Conservation (phyloP, 2,329 filamentous ascomycete species). For the Phaeosphaeria sp. region DNA sequence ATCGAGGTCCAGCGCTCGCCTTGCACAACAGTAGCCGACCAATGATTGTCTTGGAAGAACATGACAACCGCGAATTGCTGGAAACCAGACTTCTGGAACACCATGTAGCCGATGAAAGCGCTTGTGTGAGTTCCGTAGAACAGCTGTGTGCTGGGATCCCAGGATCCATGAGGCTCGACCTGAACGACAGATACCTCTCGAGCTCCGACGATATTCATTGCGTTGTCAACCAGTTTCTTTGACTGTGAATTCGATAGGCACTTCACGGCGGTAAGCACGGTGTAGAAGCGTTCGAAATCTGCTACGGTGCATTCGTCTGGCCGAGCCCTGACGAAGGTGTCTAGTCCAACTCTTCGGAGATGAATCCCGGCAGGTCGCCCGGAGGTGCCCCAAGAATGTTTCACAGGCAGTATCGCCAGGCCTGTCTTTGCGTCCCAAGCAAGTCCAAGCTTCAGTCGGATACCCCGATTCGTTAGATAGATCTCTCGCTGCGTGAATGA, state of each 20-base stretch:
- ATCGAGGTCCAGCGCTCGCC: conserved; percentile 1
- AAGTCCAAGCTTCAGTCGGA: conserved; percentile 7
- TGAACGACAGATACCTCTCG: background rate
- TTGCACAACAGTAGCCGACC: conserved; percentile 3
- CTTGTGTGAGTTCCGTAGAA: conserved; percentile 6
- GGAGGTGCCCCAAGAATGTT: conserved; percentile 4
- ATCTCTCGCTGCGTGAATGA: conserved; percentile 7
- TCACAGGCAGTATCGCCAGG: conserved; percentile 11
- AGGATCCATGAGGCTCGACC: conserved; percentile 7
- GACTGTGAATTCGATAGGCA: background rate
- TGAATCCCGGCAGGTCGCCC: conserved; percentile 6
- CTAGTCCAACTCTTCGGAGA: conserved; percentile 5
- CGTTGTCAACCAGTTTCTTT: background rate
- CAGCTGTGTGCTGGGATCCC: background rate
- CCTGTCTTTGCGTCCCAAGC: conserved; percentile 9
- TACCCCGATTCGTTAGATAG: conserved; percentile 10
- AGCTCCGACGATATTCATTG: conserved; percentile 1
- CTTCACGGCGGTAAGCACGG: conserved; percentile 7
- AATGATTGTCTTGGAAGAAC: conserved; percentile 8
- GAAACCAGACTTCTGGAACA: background rate
- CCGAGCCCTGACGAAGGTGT: conserved; percentile 7
- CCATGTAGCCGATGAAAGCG: conserved; percentile 9
- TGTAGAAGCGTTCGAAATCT: conserved; percentile 2
- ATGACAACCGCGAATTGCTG: conserved; percentile 5
- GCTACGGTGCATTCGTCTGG: conserved; percentile 4